Evolutionary conservation across 305 asterid species (phyloP), one percentile per base, ranked within the genome.

Genomic region (Rubia tinctorum): DNA sequence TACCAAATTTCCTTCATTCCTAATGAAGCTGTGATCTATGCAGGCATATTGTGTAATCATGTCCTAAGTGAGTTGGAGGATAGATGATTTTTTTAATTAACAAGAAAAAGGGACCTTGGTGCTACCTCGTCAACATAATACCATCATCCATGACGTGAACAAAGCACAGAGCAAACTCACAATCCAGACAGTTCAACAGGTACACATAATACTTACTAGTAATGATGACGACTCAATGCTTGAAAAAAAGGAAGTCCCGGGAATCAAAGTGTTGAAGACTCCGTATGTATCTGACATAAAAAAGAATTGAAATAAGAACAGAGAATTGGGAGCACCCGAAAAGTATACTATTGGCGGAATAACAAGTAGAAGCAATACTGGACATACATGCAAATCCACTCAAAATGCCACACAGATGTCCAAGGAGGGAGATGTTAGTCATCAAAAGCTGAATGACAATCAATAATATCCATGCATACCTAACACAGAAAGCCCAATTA

Each of bases 401-500:
- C 84, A 95, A 82, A 85, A 95, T 90, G 71, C 99, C 99, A 76
- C 97, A 95, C 17, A 95, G 85, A 83, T 95, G 99, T 37, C 99
- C 99, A 75, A 92, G 97, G 58, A 95, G 86, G 17, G 98, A 95
- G 75, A 95, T 91, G 71, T 90, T 92, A 64, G 96, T 80, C 99
- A 92, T 90, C 61, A 90, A 91, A 78, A 95, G 87, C 87, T 92
- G 98, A 85, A 95, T 92, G 75, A 87, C 93, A 83, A 83, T 90
- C 83, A 95, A 77, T 81, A 95, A 86, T 82, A 95, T 90, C 98
- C 96, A 95, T 37, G 91, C 96, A 75, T 95, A 93, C 96, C 98
- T 93, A 82, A 71, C 20, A 66, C 39, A 72, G 27, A 40, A 39
- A 67, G 61, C 37, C 17, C 68, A 65, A 72, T 71, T 71, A 74